Evolutionary conservation across 176 grass and related monocot genomes (phyloP), one percentile per base, ranked within the genome.

Genomic region (Cenchrus americanus): DNA sequence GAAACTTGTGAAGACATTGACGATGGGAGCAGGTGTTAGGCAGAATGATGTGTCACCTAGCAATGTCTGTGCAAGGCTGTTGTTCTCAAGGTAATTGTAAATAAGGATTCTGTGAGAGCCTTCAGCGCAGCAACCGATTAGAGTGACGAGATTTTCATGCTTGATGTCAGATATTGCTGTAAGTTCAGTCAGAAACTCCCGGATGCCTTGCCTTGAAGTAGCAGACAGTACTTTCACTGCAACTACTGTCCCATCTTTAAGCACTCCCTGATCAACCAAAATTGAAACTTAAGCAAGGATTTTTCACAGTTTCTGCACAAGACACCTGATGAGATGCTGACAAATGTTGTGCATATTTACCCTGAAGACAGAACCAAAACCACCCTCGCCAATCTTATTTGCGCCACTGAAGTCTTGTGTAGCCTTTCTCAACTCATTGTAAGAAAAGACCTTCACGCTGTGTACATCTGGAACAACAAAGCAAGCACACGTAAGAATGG

Each of bases 1-100:
- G 15, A 30, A 77, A 14, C 0, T 10, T 40, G 8, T 12, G n/a
- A 54, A 91, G 37, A 44, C 21, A 48, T 43, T 40, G 64, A 46
- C n/a, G 6, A 76, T 71, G 1, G 18, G 32, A 10, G 1, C 5
- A 55, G 5, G 43, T 10, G 1, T 43, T 77, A 14, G 9, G 44
- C 12, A 71, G 48, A 66, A 23, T 5, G 51, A 75, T 76, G 65
- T 79, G 27, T 81, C 59, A 97, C 95, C 90, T 81, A 97, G 89
- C 76, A 97, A 80, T 62, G 92, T 92, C 82, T 93, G 95, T 15
- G 92, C 81, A 72, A 97, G 90, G 77, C 95, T 97, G 52, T 91
- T 94, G 63, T 97, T 97, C 85, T 97, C 92, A 41, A 93, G 93
- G 81, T 93, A 97, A 58, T 93, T 94, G 75, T 97, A 97, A 66